Base-by-base conservation (phyloP, 2,329 filamentous ascomycete genomes). In the Parafenestella ontariensis region DNA sequence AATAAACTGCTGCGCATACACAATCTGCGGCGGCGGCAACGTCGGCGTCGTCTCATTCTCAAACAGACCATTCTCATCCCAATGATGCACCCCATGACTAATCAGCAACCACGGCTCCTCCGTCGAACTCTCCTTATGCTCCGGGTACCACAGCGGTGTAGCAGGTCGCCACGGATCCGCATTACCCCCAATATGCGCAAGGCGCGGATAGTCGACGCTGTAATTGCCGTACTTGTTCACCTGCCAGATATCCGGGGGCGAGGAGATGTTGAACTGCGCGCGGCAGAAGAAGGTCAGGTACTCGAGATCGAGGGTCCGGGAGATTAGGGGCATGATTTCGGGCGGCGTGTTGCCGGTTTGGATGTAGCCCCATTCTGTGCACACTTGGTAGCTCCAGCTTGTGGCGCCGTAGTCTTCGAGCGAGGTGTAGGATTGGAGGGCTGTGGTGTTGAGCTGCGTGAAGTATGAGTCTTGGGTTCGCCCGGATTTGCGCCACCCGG, bases 181-280 rank as follows among this genome's bases (percentile, higher is more conserved):
- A 58, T 90, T 84, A 24, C 91, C 91, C 58, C 92, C 91, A 34
- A 96, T 79, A 43, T 90, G 83, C 2, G 92, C 92, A 0, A 96
- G 83, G 1, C 91, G 87, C 1, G 88, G 84, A 69, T 91, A 92
- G 41, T 84, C 83, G 64, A 95, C 88, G 70, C 84, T 78, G 73
- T 87, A 90, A 11, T 87, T 89, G 37, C 92, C 92, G 59, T 89
- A 88, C 68, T 88, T 87, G 79, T 96, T 95, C 73, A 95, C 86
- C 0, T 80, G 79, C 1, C 85, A 81, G 0, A 88, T 77, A 46
- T 92, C 80, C 0, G 91, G 83, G 0, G 83, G 84, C 0, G 78
- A 73, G 0, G 83, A 86, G 68, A 93, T 86, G 76, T 89, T 88
- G 80, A 92, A 96, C 0, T 85, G 84, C 7, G 84, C 78, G 1